Conservation (phyloP, 2,329 filamentous ascomycete species). For the Penicillium sp. region DNA sequence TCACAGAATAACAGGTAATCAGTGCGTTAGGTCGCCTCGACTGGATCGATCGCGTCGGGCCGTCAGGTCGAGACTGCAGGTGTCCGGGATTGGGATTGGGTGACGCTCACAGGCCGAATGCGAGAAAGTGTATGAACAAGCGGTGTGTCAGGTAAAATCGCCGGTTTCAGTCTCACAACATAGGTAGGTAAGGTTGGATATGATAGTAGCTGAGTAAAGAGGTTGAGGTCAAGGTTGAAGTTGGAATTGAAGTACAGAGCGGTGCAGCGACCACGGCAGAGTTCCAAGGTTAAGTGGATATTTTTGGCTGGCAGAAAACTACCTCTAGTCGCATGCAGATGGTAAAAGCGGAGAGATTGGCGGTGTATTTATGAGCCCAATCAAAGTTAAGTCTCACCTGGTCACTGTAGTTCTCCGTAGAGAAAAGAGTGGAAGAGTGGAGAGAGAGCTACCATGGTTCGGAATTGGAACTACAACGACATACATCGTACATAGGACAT, state of each 20-base stretch:
- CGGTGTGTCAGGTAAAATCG: background rate
- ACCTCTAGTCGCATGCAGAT: background rate
- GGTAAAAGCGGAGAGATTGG: background rate
- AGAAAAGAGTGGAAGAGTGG: slow-evolving; percentile 20
- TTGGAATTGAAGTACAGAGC: background rate
- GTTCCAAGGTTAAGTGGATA: background rate
- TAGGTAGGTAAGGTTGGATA: slow-evolving; percentile 13
- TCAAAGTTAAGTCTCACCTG: background rate
- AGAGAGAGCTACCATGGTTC: slow-evolving; percentile 25
- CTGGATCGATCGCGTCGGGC: slow-evolving; percentile 17
- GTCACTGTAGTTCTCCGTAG: background rate
- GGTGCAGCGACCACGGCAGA: background rate
- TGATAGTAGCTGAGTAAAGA: background rate
- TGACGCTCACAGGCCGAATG: slow-evolving; percentile 22
- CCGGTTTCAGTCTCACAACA: slow-evolving; percentile 39
- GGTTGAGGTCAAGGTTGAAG: slow-evolving; percentile 1
- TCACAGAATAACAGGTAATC: slow-evolving; percentile 22
- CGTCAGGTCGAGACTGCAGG: slow-evolving; percentile 23
- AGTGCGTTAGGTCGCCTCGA: slow-evolving; percentile 12
- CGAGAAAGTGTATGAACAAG: background rate
- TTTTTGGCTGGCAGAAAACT: background rate
- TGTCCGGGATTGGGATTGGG: slow-evolving; percentile 14
- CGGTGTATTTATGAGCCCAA: background rate
- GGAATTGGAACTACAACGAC: slow-evolving; percentile 23
- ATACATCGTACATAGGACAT: background rate